Conservation (phyloP, 1,139 yeast genomes). For the Diutina scorzettiae region DNA sequence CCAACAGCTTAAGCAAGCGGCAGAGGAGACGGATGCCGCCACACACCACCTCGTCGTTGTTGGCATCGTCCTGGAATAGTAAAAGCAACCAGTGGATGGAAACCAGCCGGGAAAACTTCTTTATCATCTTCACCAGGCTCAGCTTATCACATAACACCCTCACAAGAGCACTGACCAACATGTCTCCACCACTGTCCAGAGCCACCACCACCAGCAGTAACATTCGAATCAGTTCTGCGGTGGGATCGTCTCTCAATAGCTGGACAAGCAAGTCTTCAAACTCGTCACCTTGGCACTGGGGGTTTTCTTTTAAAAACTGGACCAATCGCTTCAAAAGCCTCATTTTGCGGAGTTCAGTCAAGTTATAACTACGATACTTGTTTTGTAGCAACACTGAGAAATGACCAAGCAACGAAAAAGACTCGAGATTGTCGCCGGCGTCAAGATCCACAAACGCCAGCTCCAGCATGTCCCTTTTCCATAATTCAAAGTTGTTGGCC, state of each 20-base stretch:
- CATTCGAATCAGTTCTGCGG: conserved; percentile 1
- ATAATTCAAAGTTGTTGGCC: conserved; percentile 25
- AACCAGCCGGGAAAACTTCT: conserved; percentile 43
- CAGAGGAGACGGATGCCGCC: conserved; percentile 40
- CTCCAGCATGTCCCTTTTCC: background rate
- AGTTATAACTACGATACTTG: conserved; percentile 36
- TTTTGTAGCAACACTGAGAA: conserved; percentile 44
- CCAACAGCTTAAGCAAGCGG: conserved; percentile 34
- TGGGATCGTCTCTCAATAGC: conserved; percentile 9
- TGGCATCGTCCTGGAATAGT: conserved; percentile 25
- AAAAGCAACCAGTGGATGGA: conserved; percentile 59
- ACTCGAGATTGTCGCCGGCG: background rate
- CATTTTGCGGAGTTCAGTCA: conserved; percentile 38
- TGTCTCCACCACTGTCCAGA: background rate
- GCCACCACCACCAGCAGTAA: conserved; percentile 4
- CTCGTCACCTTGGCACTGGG: conserved; percentile 7
- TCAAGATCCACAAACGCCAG: background rate
- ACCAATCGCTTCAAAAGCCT: conserved; percentile 41
- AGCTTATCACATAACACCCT: conserved; percentile 1
- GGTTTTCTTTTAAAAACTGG: conserved; percentile 31
- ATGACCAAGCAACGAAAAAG: conserved; percentile 41
- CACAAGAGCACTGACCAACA: background rate
- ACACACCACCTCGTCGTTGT: conserved; percentile 24
- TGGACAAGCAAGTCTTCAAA: conserved; percentile 6
- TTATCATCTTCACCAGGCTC: conserved; percentile 19